Evolutionary conservation across 108 stramenopile genomes (phyloP).

Genomic region (Stephanodiscus minutulus): DNA sequence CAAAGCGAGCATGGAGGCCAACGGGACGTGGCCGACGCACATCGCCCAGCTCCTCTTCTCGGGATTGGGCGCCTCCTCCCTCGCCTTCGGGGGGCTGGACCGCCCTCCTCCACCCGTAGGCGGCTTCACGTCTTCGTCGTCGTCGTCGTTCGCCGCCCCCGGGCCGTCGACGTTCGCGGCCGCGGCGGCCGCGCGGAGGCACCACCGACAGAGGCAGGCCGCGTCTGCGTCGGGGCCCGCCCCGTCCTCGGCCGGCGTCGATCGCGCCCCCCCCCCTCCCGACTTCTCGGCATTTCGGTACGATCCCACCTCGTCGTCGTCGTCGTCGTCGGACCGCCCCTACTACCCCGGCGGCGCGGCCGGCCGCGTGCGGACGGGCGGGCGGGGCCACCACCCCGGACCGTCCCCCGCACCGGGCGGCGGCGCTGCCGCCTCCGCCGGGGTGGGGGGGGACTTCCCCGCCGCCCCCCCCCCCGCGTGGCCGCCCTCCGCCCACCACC

Average conservation of each 20-base stretch:
- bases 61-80: constrained; percentile 39
- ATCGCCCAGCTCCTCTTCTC: constrained; percentile 52
- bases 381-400: not conserved
- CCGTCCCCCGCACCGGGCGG: not conserved
- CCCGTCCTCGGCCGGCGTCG: too few species aligned
- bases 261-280: too few species aligned
- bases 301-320: too few species aligned
- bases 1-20: constrained; percentile 36
- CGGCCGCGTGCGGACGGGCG: not conserved
- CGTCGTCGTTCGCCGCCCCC: not conserved
- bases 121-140: not conserved
- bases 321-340: too few species aligned
- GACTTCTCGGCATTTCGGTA: too few species aligned
- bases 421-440: not conserved
- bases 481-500: not conserved
- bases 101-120: not conserved
- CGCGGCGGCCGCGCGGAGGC: not conserved
- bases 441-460: not conserved
- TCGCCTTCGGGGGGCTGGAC: constrained; percentile 11
- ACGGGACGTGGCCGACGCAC: constrained; percentile 43
- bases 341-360: too few species aligned
- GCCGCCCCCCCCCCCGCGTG: not conserved
- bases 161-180: too few species aligned
- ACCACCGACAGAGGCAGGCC: not conserved
- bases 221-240: not conserved